Base-by-base conservation (phyloP, 257 asterid genomes). In the Solanum lycopersicoides region DNA sequence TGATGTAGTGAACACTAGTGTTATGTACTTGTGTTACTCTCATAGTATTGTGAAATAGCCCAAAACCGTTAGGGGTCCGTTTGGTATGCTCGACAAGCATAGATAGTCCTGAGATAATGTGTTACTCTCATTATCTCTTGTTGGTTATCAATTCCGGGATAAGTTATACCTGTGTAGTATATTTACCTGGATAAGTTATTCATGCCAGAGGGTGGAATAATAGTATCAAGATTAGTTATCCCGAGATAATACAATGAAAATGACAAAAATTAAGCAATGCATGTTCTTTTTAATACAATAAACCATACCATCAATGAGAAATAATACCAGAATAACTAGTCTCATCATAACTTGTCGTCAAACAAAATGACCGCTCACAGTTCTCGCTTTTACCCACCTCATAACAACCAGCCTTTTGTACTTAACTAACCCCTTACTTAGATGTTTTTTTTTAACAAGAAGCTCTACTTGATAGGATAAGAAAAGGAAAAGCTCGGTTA, bases 401-500 rank as follows among this genome's bases (percentile, higher is more conserved):
- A 15, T 79, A 25, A 44, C 39, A 8, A 44, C 23, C 15, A 45
- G 60, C 28, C 66, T 45, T 47, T 30, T 47, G 44, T 47, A 79
- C 39, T 28, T 45, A 20, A 28, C 30, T 28, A 28, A 28, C 1
- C 30, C 30, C 30, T 28, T 28, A 28, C 30, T 28, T 28, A 28
- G 30, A 28, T 28, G 68, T 47, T 47, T 47, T 23, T 6, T 69
- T 30, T 44, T 35, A 45, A 74, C 71, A 14, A 13, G 66, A 66
- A 65, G 44, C 74, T 32, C 86, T 37, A 7, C 74, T 71, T 30
- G 79, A 77, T 94, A 97, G 99, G 94, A 93, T 96, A 69, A 93
- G 95, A 71, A 97, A 97, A 91, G 99, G 99, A 89, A 97, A 97
- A 91, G 99, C 99, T 79, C 93, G 96, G 65, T 83, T 93, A 72